Evolutionary conservation across 148 eudicot genomes (phyloP), one percentile per base, ranked within the genome.

Genomic region (Persicaria maculosa): DNA sequence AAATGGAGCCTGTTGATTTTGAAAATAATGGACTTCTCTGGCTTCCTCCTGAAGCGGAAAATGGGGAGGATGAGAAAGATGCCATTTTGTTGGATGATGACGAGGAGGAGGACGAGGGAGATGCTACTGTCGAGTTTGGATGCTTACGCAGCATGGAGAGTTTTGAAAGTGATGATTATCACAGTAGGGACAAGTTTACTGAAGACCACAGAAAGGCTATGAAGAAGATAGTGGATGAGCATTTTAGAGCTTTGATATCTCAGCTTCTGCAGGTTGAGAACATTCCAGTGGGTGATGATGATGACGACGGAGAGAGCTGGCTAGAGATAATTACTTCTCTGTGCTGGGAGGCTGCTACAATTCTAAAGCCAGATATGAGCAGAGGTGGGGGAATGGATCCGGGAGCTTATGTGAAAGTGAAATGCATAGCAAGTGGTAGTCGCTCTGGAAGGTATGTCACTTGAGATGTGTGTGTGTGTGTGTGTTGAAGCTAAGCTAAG

Each of bases 311-410:
- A 50, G 97, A 95, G 76, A 84, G 83, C 84, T 95, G 99, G 99
- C 79, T 95, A 59, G 99, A 95, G 78, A 95, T 95, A 78, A 83
- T 95, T 57, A 92, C 92, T 7, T 83, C 91, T 71, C 85, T 95
- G 78, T 92, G 97, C 2, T 95, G 96, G 97, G 99, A 95, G 84
- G 99, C 94, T 76, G 99, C 99, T 57, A 83, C 96, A 46, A 79
- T 92, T 52, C 76, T 95, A 74, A 95, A 95, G 86, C 99, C 97
- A 46, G 99, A 95, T 74, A 92, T 81, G 48, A 95, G 99, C 86
- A 85, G 82, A 84, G 85, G 97, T 77, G 98, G 94, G 71, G 97
- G 97, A 79, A 95, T 95, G 99, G 99, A 95, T 84, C 99, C 97
- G 57, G 97, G 91, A 73, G 96, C 96, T 22, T 95, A 95, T 82